Percentiles rank a stretch among this genome's conserved stretches.
Evolutionary conservation across 495 filamentous ascomycete species (phyloP).

Genomic region (Neurospora discreta): DNA sequence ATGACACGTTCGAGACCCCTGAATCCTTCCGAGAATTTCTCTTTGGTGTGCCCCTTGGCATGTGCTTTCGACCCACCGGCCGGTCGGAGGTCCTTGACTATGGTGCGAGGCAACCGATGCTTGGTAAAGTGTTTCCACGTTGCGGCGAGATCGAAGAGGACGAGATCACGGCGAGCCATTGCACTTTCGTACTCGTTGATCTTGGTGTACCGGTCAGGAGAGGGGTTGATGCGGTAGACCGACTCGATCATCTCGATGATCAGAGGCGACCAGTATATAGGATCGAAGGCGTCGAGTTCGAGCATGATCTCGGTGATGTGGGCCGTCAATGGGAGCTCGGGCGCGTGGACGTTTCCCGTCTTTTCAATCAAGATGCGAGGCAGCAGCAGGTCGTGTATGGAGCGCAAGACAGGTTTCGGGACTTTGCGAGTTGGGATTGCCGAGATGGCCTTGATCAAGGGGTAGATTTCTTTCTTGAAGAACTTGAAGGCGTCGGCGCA

Average conservation of each 20-base stretch:
- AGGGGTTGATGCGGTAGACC: slow-evolving; percentile 19
- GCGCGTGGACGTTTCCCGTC: slow-evolving; percentile 18
- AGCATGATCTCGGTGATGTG: slow-evolving; percentile 29
- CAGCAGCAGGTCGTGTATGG: not conserved
- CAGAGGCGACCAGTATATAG: slow-evolving; percentile 20
- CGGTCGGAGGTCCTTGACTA: slow-evolving; percentile 4
- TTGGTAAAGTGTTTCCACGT: slow-evolving; percentile 28
- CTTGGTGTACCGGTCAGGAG: slow-evolving; percentile 12
- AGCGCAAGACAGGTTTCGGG: not conserved
- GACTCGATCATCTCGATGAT: slow-evolving; percentile 21
- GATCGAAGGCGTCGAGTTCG: slow-evolving; percentile 20
- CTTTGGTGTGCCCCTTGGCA: not conserved
- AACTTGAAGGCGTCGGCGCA: slow-evolving; percentile 23
- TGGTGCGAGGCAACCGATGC: slow-evolving; percentile 12
- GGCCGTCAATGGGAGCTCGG: slow-evolving; percentile 24
- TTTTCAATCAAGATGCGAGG: slow-evolving; percentile 17
- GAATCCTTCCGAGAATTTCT: not conserved
- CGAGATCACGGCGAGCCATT: slow-evolving; percentile 19
- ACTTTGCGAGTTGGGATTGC: not conserved
- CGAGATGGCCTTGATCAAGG: slow-evolving; percentile 8
- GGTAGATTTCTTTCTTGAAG: slow-evolving; percentile 29
- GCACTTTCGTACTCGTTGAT: slow-evolving; percentile 12
- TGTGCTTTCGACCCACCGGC: not conserved
- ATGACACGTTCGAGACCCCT: not conserved
- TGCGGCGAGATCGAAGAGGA: slow-evolving; percentile 29